A percentile compares a stretch with the other conserved stretches of the same genome.
These are phyloP conservation scores for Potentilla sterilis DNA, from an alignment of 306 rosid species.

Conservation along the genomic window DNA sequence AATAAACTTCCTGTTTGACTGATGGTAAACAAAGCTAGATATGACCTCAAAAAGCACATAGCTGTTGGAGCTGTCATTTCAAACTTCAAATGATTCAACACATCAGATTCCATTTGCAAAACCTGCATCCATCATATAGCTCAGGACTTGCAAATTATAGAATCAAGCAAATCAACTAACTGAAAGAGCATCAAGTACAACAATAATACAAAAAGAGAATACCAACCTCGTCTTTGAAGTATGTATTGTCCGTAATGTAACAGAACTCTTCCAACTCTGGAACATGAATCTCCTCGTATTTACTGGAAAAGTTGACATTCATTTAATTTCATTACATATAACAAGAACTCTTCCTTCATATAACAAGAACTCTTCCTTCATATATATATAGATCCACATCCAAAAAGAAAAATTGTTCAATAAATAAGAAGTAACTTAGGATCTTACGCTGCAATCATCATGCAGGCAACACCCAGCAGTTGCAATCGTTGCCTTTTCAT, in stretches of 20 bases:
- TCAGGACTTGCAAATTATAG: slow-evolving; percentile 13
- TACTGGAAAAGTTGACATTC: slow-evolving; percentile 47
- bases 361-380: too few relatives aligned
- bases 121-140: slow-evolving; percentile 47
- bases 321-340: neutral
- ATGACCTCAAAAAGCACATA: slow-evolving; percentile 67
- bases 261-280: slow-evolving; percentile 81
- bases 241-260: slow-evolving; percentile 72
- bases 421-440: neutral
- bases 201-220: slow-evolving; percentile 15
- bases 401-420: neutral
- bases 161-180: neutral
- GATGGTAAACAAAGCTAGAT: slow-evolving; percentile 9
- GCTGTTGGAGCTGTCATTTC: slow-evolving; percentile 79
- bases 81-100: slow-evolving; percentile 64
- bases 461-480: slow-evolving; percentile 78
- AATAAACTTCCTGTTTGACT: slow-evolving; percentile 13
- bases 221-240: slow-evolving; percentile 67
- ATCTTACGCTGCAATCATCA: slow-evolving; percentile 88
- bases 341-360: neutral
- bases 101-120: slow-evolving; percentile 71
- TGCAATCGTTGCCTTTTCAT: slow-evolving; percentile 63
- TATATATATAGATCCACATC: slow-evolving; percentile 6
- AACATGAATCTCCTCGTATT: slow-evolving; percentile 77
- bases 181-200: slow-evolving; percentile 14